Base-by-base conservation (phyloP, 768 basidiomycete genomes). In the Suillus spraguei region DNA sequence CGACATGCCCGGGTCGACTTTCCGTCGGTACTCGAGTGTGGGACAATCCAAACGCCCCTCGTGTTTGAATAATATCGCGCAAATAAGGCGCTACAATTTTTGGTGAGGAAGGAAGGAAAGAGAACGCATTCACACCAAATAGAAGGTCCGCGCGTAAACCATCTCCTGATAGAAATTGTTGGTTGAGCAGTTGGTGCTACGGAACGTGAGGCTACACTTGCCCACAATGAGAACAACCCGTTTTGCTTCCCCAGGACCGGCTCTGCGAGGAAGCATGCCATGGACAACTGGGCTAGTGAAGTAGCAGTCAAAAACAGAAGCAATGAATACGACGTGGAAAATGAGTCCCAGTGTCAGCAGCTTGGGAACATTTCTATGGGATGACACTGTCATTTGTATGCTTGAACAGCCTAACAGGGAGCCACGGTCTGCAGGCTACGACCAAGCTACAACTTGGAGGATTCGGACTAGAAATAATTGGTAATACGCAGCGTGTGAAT, bases 1-100 rank as follows among this genome's bases (percentile, higher is more conserved):
- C 93, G 32, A 95, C 92, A 72, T 95, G 94, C 10, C 94, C 94
- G 2, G 94, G 93, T 28, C 94, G 78, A 72, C 90, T 92, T 69
- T 95, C 94, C 6, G 94, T 95, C 24, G 94, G 94, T 4, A 95
- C 93, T 35, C 86, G 82, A 1, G 93, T 95, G 73, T 95, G 93
- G 6, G 90, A 92, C 24, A 95, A 82, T 7, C 94, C 94, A 74
- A 89, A 94, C 6, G 89, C 89, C 17, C 94, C 93, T 60, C 88
- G 79, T 7, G 75, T 76, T 65, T 89, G 83, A 10, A 81, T 81
- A 60, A 94, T 87, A 14, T 85, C 84, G 56, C 90, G 84, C 28
- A 95, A 71, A 74, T 92, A 80, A 0, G 93, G 94, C 4, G 94
- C 94, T 20, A 89, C 85, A 39, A 88, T 74, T 55, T 83, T 80